Percentiles rank a stretch among this genome's conserved stretches.
Evolutionary conservation across 2,329 filamentous ascomycete genomes (phyloP).

Genomic region (Scortechinia acanthostroma): DNA sequence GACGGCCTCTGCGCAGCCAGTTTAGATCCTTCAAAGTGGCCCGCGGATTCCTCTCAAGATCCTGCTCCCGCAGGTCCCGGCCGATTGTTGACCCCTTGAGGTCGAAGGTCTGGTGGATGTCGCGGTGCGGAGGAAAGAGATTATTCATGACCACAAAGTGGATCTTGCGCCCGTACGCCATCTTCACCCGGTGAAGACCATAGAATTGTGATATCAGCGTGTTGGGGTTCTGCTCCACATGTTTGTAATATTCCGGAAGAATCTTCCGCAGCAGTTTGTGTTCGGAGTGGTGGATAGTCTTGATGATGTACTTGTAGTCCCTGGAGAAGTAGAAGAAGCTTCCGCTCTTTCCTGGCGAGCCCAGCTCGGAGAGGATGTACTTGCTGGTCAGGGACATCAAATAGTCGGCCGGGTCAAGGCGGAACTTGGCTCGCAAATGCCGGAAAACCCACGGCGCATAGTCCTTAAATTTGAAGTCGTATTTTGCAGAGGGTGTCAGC

Average conservation of each 20-base stretch:
- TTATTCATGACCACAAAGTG: conserved; percentile 99
- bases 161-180: conserved; percentile 95
- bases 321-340: conserved; percentile 99
- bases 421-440: conserved; percentile 78
- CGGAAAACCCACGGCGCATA: conserved; percentile 99
- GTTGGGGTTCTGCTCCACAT: conserved; percentile 89
- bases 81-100: conserved; percentile 94
- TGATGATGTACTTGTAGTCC: conserved; percentile 99
- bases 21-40: conserved; percentile 95
- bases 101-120: conserved; percentile 96
- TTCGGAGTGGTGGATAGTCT: conserved; percentile 94
- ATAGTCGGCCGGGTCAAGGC: conserved; percentile 92
- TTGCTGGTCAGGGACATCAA: conserved; percentile 97
- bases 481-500: conserved; percentile 93
- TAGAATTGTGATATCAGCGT: conserved; percentile 97
- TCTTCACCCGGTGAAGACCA: conserved; percentile 92
- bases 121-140: conserved; percentile 89
- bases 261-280: conserved; percentile 81
- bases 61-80: conserved; percentile 81
- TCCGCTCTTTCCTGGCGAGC: conserved; percentile 93
- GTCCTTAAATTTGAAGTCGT: conserved; percentile 99
- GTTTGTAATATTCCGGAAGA: conserved; percentile 84
- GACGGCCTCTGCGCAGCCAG: conserved; percentile 79
- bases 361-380: conserved; percentile 94
- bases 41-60: conserved; percentile 79